A percentile compares a stretch with the other conserved stretches of the same genome.
Evolutionary conservation across 331 rosid species (phyloP).

Genomic region (Pyracantha coccinea): DNA sequence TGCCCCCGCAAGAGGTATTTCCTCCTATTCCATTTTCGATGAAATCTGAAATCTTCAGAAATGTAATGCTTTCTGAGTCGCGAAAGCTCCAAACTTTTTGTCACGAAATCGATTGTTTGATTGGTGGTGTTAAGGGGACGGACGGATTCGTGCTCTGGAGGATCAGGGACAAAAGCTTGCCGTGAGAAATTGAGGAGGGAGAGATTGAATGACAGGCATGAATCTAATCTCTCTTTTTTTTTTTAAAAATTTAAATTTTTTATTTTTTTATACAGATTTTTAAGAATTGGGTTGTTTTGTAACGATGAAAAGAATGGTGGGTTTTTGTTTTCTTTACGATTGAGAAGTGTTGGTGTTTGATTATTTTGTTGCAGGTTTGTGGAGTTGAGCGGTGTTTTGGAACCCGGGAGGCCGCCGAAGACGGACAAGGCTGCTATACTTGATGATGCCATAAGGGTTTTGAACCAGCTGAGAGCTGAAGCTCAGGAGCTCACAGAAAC

Average conservation of each 20-base stretch:
- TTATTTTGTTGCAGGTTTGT: conserved; percentile 46
- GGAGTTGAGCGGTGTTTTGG: conserved; percentile 77
- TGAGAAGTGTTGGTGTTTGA: not conserved
- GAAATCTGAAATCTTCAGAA: not conserved
- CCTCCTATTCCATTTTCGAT: not conserved
- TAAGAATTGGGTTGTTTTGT: not conserved
- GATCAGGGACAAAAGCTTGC: conserved; percentile 61
- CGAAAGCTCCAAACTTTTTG: not conserved
- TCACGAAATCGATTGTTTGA: not conserved
- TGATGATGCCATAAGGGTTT: conserved; percentile 76
- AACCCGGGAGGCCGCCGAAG: conserved; percentile 67
- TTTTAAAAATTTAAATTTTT: not conserved
- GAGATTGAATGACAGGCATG: conserved; percentile 82
- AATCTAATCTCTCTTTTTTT: not conserved
- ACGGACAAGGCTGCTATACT: conserved; percentile 74
- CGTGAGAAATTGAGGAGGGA: conserved; percentile 89
- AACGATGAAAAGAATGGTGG: not conserved
- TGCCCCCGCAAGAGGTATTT: conserved; percentile 57
- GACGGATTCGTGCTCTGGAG: conserved; percentile 33
- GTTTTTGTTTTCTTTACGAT: not conserved
- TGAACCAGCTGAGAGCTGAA: conserved; percentile 71
- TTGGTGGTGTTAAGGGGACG: conserved; percentile 37
- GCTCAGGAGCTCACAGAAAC: conserved; percentile 67
- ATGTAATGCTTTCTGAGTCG: not conserved
- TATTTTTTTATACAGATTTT: not conserved